Conservation (phyloP, 257 asterid species). For the Scutellaria baicalensis region DNA sequence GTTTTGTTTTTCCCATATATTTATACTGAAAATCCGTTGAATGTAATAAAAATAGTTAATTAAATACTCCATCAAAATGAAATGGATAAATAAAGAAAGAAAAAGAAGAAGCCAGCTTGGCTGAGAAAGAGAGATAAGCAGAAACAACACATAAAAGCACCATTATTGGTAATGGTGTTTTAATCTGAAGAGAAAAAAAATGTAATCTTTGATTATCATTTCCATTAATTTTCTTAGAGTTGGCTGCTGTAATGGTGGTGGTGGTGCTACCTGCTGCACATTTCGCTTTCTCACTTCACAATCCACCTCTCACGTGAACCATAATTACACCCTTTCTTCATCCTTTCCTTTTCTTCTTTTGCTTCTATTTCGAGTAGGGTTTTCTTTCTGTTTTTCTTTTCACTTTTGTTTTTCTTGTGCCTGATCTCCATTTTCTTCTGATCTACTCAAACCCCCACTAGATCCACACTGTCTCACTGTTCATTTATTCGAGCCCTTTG, state of each 20-base stretch:
- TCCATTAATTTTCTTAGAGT: slow-evolving; percentile 5
- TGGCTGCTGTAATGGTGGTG: slow-evolving; percentile 30
- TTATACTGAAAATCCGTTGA: too few relatives aligned
- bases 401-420: slow-evolving; percentile 5
- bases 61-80: too few relatives aligned
- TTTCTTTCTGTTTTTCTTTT: slow-evolving; percentile 5
- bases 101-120: background rate
- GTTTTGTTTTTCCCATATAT: too few relatives aligned
- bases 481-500: slow-evolving; percentile 14
- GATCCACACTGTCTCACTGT: slow-evolving; percentile 29
- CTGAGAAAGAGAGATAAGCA: background rate
- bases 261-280: slow-evolving; percentile 44
- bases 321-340: slow-evolving; percentile 31
- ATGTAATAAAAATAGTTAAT: too few relatives aligned
- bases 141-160: background rate
- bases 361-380: slow-evolving; percentile 26
- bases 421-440: slow-evolving; percentile 32
- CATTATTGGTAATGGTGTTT: slow-evolving; percentile 10
- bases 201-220: background rate
- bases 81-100: background rate
- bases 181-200: background rate
- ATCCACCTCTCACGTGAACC: slow-evolving; percentile 64
- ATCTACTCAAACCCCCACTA: slow-evolving; percentile 29
- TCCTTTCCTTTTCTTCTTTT: slow-evolving; percentile 2
- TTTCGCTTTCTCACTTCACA: slow-evolving; percentile 62